Evolutionary conservation across 1,284 basidiomycete genomes (phyloP), one percentile per base, ranked within the genome.

Genomic region (Pulveroboletus sp.): DNA sequence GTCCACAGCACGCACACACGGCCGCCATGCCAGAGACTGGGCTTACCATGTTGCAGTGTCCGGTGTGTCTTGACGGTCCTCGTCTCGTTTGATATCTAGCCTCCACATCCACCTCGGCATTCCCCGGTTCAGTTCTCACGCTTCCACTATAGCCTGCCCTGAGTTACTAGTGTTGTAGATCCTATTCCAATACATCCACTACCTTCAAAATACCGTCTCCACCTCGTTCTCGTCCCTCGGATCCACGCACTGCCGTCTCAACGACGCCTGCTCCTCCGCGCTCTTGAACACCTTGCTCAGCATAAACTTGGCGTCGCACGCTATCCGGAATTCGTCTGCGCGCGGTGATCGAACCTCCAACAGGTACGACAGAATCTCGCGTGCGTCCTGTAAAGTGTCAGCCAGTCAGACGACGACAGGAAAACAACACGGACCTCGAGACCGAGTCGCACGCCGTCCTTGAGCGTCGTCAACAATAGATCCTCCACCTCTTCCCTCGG

Each of bases 231-330:
- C 70, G n/a, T 74, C 71, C 44, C 43, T 57, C 12, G 62, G 28
- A 6, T 65, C 60, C 15, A 67, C 40, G 44, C 66, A 67, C 42
- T 60, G 59, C 40, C 36, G 57, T 52, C 62, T 65, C 54, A 70
- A 26, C 49, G 8, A 50, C 9, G 42, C 74, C 36, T 81, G 74
- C 63, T 88, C 84, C 36, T 75, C 76, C 3, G 68, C 61, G 2
- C 77, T 66, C 71, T 83, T 86, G 77, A 90, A 91, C 25, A 84
- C 71, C 8, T 86, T 89, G 22, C 90, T 85, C 24, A 85, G 70
- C 46, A 74, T 72, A 70, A 89, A 91, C 56, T 71, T 79, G 14
- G 55, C 61, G 49, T 82, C 77, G 56, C 83, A 85, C 4, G 74
- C 75, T 43, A 70, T 62, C 20, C 82, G 75, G 75, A 89, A 89